phyloP scores from a whole-genome alignment of 2,329 filamentous ascomycete species.

The Trichoderma endophyticum region DNA sequence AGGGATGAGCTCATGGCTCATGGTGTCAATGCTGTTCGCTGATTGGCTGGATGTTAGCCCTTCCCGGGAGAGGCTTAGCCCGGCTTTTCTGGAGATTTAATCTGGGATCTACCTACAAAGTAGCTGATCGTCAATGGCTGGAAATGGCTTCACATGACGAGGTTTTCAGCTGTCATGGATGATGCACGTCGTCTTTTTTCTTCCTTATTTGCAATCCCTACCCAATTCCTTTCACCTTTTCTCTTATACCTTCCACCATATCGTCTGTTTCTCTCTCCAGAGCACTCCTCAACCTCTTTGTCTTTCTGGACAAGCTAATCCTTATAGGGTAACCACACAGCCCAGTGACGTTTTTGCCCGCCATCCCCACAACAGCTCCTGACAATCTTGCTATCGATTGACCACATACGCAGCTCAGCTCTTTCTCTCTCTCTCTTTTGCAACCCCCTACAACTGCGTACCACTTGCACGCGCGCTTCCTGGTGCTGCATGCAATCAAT shows the following conservation, averaged over 20 bases:
- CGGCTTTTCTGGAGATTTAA: background rate
- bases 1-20: conserved; percentile 15
- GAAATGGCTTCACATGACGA: background rate
- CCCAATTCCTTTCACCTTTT: background rate
- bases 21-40: background rate
- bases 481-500: background rate
- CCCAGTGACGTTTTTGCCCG: conserved; percentile 16
- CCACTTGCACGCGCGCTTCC: background rate
- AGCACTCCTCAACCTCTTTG: background rate
- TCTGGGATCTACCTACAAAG: background rate
- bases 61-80: conserved; percentile 5
- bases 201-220: background rate
- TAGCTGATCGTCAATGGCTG: background rate
- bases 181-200: background rate
- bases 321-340: background rate
- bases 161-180: background rate
- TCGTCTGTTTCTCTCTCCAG: background rate
- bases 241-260: background rate
- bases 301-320: background rate
- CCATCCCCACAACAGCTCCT: conserved; percentile 18
- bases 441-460: background rate
- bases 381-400: conserved; percentile 17
- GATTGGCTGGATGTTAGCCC: background rate
- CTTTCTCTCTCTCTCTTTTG: background rate
- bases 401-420: background rate